A percentile compares a stretch with the other conserved stretches of the same genome.
Conservation (phyloP, 2,329 filamentous ascomycete genomes). For the Fusarium siculi region DNA sequence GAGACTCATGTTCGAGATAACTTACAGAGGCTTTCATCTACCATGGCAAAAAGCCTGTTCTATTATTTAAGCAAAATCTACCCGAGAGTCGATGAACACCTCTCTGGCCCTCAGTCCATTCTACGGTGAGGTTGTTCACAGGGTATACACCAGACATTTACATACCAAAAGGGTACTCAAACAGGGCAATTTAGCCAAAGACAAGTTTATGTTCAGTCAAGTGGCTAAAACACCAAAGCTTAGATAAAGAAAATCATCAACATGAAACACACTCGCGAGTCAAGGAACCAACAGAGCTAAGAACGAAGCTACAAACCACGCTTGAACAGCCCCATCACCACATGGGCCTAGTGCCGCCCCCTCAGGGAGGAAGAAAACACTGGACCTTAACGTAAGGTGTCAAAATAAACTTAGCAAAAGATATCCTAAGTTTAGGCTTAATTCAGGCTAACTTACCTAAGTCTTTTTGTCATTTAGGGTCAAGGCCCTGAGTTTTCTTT, state of each 20-base stretch:
- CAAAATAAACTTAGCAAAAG: no score
- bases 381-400: no score
- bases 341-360: background rate
- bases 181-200: background rate
- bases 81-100: background rate
- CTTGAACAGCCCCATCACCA: constrained; percentile 2
- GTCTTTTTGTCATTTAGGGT: no score
- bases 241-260: background rate
- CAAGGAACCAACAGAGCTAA: background rate
- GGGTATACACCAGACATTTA: background rate
- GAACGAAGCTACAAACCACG: background rate
- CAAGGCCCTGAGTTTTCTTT: no score
- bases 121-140: background rate
- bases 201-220: background rate
- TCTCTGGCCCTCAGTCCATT: background rate
- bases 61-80: background rate
- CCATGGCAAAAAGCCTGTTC: background rate
- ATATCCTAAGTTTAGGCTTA: no score
- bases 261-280: background rate
- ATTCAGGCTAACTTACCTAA: no score
- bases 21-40: background rate
- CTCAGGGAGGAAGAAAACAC: no score
- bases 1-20: background rate
- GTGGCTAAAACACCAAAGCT: background rate
- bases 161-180: background rate